Base-by-base conservation (phyloP, 345 rosid genomes). In the Jatropha curcas region DNA sequence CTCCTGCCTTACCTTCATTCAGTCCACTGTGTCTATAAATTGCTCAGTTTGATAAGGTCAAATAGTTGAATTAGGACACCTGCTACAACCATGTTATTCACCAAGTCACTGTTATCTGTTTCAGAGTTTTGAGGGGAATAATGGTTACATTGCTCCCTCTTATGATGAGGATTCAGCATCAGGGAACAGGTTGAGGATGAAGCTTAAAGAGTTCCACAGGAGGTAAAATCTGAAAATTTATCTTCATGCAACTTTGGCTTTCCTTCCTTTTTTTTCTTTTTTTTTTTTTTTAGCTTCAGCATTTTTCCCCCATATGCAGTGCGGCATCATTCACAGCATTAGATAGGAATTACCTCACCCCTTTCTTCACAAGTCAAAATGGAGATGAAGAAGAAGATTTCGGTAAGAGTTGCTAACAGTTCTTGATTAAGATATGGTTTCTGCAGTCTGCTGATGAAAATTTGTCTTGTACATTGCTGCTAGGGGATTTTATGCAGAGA, bases 291-390 rank as follows among this genome's bases (percentile, higher is more conserved):
- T 22, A 55, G 31, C 27, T 59, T 48, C 0, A 28, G 17, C 6
- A 7, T 46, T 53, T 12, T 48, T 9, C 24, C 11, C 58, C 68
- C 31, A 20, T 6, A 39, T 81, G 82, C 88, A 91, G 98, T n/a
- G 79, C 93, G 0, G 87, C 92, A 30, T 87, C 97, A 4, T 91
- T 91, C 77, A 83, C 93, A 17, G 92, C 90, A 73, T 75, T 86
- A 71, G 97, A 91, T 72, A 91, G 71, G 83, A 91, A 93, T 74
- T 91, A 86, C 83, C 90, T 90, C 72, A 88, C 97, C 53, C 91
- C 97, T 1, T 88, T 92, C 78, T 92, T 92, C 82, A 92, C 97
- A 11, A 92, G 92, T 84, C 84, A 88, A 50, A 90, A 86, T 70
- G 91, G 89, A 73, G 94, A 93, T 75, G 87, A 93, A 71, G 87